phyloP scores from a whole-genome alignment of 176 grass and related monocot species.

The Aegilops umbellulata region DNA sequence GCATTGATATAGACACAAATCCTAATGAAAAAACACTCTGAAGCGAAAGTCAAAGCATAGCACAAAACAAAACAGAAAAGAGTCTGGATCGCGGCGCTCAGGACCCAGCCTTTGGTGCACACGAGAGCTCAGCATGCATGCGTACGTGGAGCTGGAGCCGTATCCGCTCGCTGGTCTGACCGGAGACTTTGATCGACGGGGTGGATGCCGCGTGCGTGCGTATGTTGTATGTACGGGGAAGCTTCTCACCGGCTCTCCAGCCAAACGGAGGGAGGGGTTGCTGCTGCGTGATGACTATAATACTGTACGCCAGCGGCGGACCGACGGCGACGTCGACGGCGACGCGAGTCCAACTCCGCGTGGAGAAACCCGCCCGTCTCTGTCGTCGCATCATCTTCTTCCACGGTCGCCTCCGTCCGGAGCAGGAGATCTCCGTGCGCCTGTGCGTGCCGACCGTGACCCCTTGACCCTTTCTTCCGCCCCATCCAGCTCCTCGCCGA shows the following conservation, averaged over 20 bases:
- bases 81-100: background rate
- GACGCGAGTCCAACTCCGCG: slow-evolving; percentile 41
- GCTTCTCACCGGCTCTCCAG: background rate
- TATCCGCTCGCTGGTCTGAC: background rate
- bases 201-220: background rate
- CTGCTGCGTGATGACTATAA: background rate
- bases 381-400: background rate
- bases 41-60: background rate
- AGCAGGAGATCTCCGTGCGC: background rate
- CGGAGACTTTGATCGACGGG: background rate
- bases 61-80: background rate
- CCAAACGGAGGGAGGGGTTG: background rate
- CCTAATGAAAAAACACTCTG: no score
- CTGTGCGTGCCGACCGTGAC: background rate
- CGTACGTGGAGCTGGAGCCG: background rate
- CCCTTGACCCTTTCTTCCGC: background rate
- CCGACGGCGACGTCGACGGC: background rate
- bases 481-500: no score
- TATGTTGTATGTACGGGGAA: background rate
- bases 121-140: background rate
- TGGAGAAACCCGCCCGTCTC: slow-evolving; percentile 3
- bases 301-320: background rate
- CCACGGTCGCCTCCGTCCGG: background rate
- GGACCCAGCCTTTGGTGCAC: no score
- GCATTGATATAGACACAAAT: no score